Conservation (phyloP, 257 asterid genomes). For the Nicotiana sylvestris region DNA sequence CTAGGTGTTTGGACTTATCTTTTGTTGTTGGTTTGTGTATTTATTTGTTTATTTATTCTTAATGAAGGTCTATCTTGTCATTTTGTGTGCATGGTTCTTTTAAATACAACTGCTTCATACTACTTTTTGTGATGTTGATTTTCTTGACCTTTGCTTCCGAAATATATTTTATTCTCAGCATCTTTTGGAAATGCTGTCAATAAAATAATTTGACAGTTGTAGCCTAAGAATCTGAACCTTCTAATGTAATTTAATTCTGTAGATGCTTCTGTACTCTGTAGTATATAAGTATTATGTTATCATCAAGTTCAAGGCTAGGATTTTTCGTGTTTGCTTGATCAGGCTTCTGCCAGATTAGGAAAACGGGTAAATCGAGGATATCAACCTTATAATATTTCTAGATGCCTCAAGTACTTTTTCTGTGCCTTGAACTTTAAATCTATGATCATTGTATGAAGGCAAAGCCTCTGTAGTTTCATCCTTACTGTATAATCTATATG, state of each 20-base stretch:
- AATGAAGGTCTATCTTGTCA: conserved; percentile 1
- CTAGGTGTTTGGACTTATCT: background rate
- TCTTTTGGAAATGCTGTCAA: conserved; percentile 5
- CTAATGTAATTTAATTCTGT: background rate
- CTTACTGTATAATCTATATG: background rate
- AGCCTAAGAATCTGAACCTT: conserved; percentile 22
- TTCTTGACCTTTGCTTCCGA: conserved; percentile 15
- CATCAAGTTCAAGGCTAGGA: conserved; percentile 14
- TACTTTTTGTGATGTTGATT: background rate
- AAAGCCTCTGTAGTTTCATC: conserved; percentile 14
- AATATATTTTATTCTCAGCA: background rate
- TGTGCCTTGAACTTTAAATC: conserved; percentile 12
- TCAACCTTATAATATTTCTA: conserved; percentile 21
- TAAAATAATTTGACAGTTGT: conserved; percentile 11
- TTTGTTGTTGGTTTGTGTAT: conserved; percentile 1
- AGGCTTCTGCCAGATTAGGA: conserved; percentile 17
- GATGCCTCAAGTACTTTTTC: conserved; percentile 15
- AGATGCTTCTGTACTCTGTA: conserved; percentile 12
- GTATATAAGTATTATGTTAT: background rate
- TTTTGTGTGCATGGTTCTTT: background rate
- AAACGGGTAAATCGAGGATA: conserved; percentile 18
- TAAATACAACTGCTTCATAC: background rate
- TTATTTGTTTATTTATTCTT: background rate
- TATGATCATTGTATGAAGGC: conserved; percentile 2
- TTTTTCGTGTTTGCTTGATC: conserved; percentile 12